phyloP scores from a whole-genome alignment of 768 basidiomycete genomes.

The Kondoa malvinella region DNA sequence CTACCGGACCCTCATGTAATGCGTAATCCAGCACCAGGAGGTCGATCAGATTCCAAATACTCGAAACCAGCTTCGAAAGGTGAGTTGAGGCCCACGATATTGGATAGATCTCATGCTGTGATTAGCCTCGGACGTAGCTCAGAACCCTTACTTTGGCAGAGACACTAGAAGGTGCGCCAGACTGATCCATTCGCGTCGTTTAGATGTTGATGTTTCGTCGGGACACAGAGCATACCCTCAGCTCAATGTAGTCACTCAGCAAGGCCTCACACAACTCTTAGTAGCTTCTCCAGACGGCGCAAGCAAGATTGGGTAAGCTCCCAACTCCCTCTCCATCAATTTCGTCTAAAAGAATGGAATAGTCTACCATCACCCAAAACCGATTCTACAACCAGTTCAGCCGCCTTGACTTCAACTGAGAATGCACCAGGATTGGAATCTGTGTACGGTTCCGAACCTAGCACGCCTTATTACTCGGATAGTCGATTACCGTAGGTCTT shows the following conservation, averaged over 20 bases:
- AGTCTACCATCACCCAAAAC: neutral
- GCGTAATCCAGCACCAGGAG: neutral
- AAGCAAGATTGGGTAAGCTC: neutral
- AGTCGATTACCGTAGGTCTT: neutral
- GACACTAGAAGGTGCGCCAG: neutral
- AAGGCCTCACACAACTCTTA: neutral
- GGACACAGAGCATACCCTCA: neutral
- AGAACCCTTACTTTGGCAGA: slow-evolving; percentile 1
- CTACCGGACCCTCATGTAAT: neutral
- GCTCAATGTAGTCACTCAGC: neutral
- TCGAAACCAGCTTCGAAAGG: neutral
- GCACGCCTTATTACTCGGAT: neutral
- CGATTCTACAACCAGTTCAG: neutral
- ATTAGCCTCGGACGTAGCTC: neutral
- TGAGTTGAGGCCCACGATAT: no score
- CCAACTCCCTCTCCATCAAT: neutral
- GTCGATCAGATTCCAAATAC: neutral
- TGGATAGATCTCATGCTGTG: no score
- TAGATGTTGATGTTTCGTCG: neutral
- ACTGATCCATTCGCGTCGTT: neutral
- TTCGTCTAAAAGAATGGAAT: neutral
- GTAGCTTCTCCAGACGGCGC: neutral
- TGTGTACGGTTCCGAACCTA: neutral
- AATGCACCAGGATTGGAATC: neutral
- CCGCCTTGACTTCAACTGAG: neutral